These are phyloP conservation scores for Backusella macrospora DNA, from an alignment of 192 early-diverging fungal genomes.

Conservation along the genomic window DNA sequence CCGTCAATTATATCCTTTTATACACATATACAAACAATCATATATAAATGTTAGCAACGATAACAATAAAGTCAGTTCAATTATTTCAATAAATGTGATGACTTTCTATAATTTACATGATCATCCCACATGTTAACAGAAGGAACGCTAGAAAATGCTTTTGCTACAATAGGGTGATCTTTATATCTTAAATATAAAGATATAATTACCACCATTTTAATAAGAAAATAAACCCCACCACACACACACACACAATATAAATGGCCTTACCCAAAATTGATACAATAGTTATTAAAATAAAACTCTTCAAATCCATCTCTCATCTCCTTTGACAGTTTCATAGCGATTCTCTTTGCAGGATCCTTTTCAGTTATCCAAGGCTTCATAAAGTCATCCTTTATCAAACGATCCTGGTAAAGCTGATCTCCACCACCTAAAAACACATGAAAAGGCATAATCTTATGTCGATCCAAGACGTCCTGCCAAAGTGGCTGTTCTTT, in stretches of 20 bases:
- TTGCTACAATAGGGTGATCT: slow-evolving; percentile 45
- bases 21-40: background rate
- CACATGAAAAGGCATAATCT: slow-evolving; percentile 62
- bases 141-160: slow-evolving; percentile 73
- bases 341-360: slow-evolving; percentile 29
- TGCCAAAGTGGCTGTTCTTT: slow-evolving; percentile 63
- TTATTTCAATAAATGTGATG: background rate
- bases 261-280: slow-evolving; percentile 30
- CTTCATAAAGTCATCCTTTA: slow-evolving; percentile 56
- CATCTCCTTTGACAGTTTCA: slow-evolving; percentile 24
- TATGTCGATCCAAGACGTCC: slow-evolving; percentile 64
- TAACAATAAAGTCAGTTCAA: background rate
- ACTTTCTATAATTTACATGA: slow-evolving; percentile 51
- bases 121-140: slow-evolving; percentile 82
- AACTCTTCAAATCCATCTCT: slow-evolving; percentile 34
- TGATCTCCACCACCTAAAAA: slow-evolving; percentile 78
- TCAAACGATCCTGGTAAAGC: slow-evolving; percentile 65
- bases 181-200: background rate
- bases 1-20: slow-evolving; percentile 75
- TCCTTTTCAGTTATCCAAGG: slow-evolving; percentile 53
- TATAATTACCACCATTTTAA: background rate
- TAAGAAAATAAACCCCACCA: background rate
- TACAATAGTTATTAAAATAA: slow-evolving; percentile 35
- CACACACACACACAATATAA: background rate
- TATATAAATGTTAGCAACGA: background rate